Conservation (phyloP, 768 basidiomycete species). For the Nevesoporus exiguus region DNA sequence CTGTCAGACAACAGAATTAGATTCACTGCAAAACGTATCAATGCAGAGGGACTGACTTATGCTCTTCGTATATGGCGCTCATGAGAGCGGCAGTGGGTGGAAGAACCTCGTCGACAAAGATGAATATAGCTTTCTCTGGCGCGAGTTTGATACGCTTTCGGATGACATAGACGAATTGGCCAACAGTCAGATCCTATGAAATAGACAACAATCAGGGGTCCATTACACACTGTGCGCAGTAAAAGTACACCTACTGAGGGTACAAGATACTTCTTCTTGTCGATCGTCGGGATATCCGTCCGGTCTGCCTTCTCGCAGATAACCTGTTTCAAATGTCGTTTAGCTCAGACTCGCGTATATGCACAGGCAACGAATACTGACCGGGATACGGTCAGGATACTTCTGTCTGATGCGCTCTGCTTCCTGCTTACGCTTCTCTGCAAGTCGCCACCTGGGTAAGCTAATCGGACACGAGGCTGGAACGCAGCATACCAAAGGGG, state of each 20-base stretch:
- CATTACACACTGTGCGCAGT: conserved; percentile 14
- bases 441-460: conserved; percentile 14
- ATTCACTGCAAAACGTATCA: conserved; percentile 1
- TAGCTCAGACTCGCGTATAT: background rate
- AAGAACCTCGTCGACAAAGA: conserved; percentile 98
- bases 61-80: conserved; percentile 99
- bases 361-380: conserved; percentile 37
- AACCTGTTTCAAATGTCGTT: conserved; percentile 52
- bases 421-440: conserved; percentile 99
- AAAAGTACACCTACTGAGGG: conserved; percentile 68
- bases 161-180: conserved; percentile 99
- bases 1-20: conserved; percentile 43
- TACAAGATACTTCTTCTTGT: conserved; percentile 99
- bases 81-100: conserved; percentile 98
- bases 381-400: conserved; percentile 97
- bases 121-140: conserved; percentile 99
- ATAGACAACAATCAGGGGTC: conserved; percentile 23
- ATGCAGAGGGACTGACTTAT: conserved; percentile 69
- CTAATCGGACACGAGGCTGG: conserved; percentile 33
- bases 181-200: conserved; percentile 86
- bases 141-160: conserved; percentile 99
- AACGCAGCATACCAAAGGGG: conserved; percentile 72
- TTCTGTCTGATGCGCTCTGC: conserved; percentile 98
- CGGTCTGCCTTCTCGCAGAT: conserved; percentile 99
- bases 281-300: conserved; percentile 97